Base-by-base conservation (phyloP, 1,284 basidiomycete genomes). In the Naganishia sp. region DNA sequence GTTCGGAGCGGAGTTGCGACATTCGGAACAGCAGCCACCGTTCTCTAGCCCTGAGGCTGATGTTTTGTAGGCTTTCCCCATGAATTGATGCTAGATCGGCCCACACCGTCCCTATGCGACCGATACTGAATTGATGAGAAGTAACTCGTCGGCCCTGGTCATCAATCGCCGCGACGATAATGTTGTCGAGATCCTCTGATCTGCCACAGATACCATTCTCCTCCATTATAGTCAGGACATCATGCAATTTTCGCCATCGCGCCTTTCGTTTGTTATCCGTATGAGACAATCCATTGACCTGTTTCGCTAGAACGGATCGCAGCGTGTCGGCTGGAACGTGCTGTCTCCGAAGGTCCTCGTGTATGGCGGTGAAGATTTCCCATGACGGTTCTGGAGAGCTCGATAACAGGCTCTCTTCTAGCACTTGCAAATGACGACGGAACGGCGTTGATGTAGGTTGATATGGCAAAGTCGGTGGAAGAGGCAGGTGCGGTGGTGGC, bases 381-480 rank as follows among this genome's bases (percentile, higher is more conserved):
- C 65, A 66, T 36, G 65, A 66, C 15, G 55, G 49, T 13, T 55
- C 44, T 3, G 65, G 56, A 9, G 33, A 44, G 39, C 45, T 45
- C 10, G 65, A 66, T 15, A 66, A 44, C n/a, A 66, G 28, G 18
- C 49, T 45, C 31, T 57, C 52, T 31, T 66, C 56, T n/a, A 66
- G 44, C 0, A 59, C 53, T 23, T 46, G 50, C 11, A 66, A 39
- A 55, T 66, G 65, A 10, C 65, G 65, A 33, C 48, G 55, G 33
- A 66, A 66, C 15, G 65, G 65, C 39, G 52, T 53, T 13, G 65
- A 66, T 11, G 49, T 54, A n/a, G 65, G 65, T 7, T 56, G 28
- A 55, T 66, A 66, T 7, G 65, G 56, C 16, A 66, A 31, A 11
- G 49, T 43, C 7, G 65, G 65, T 46, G 65, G 65, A 21, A 66